Evolutionary conservation across 1,284 basidiomycete species (phyloP), one percentile per base, ranked within the genome.

Genomic region (Ceratobasidium sp.): DNA sequence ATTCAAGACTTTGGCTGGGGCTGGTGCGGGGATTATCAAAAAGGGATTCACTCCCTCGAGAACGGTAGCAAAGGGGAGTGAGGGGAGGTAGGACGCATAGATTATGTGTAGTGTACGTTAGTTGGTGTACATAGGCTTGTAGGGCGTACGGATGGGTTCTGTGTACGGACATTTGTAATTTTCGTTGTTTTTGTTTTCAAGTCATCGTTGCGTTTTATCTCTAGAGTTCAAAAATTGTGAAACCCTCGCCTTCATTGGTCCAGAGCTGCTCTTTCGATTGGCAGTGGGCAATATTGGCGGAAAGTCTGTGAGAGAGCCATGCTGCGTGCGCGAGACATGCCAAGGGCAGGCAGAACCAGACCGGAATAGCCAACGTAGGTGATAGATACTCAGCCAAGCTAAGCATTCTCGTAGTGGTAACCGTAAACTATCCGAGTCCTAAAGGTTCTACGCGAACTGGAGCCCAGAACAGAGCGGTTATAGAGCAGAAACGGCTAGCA

Each of bases 41-140:
- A 73, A 73, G 33, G 70, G 70, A 6, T 56, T 73, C 26, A 62
- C 57, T 13, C 70, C 70, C 50, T 73, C 70, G 59, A 61, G 70
- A 48, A 57, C 56, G 23, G 57, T 33, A 33, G 57, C n/a, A 10
- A 61, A 62, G n/a, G 56, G 70, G 20, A 15, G 6, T 9, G 70
- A 64, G 15, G 48, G 42, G 23, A 73, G 56, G 54, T 70, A 56
- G 42, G 23, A 66, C 2, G n/a, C 26, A 28, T 26, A 66, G 42
- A 66, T 28, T 28, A 6, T 7, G 52, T n/a, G 52, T 5, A 56
- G 52, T 56, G 52, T 56, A 59, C 15, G 20, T 12, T n/a, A n/a
- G 26, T 33, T 7, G 10, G 57, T 70, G 67, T 70, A 56, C 33
- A 57, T 70, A 57, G 5, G 57, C 10, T 6, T 54, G 17, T 26